Base-by-base conservation (phyloP, 2,329 filamentous ascomycete species). In the Endoconidiophora laricicola region DNA sequence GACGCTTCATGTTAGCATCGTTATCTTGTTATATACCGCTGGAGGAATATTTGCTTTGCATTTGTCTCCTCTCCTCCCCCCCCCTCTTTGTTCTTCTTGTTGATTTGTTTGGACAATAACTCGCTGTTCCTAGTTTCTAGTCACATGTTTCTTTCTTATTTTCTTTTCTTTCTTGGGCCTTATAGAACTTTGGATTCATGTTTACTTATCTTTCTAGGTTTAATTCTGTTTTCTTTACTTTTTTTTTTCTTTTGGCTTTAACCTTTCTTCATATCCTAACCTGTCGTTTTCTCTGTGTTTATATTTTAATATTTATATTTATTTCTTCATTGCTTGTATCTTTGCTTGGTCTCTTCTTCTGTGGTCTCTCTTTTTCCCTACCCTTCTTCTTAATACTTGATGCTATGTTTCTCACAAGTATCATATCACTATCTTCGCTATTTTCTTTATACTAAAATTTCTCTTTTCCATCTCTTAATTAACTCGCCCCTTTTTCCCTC, bases 341-440 rank as follows among this genome's bases (percentile, higher is more conserved):
- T 41, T 33, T 38, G 36, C 44, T 26, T 36, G 14, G 20, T 33
- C n/a, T 20, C 43, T 42, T n/a, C 22, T 42, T 38, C 26, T 29
- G 23, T 20, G 46, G 18, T 45, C 43, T 20, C 24, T 44, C 46
- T 14, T 42, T 52, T 39, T 44, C 44, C 50, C 29, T 24, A 43
- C 24, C 6, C 41, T 36, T 23, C 23, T 14, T 24, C 26, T 23
- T 37, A 14, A 10, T 23, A 6, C 20, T 10, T 42, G 6, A 39
- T 22, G n/a, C 48, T 38, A 43, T 46, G 39, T 45, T 33, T 22
- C 37, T 49, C 10, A 20, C 14, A 29, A 29, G 26, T 18, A 18
- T 18, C 16, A 18, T 18, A 18, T 18, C 16, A 18, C 16, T 18
- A 18, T 18, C 16, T 18, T 18, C 16, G 16, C 16, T 18, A 18